Evolutionary conservation across 371 early-diverging fungal genomes (phyloP), one percentile per base, ranked within the genome.

Genomic region (Circinella umbellata): DNA sequence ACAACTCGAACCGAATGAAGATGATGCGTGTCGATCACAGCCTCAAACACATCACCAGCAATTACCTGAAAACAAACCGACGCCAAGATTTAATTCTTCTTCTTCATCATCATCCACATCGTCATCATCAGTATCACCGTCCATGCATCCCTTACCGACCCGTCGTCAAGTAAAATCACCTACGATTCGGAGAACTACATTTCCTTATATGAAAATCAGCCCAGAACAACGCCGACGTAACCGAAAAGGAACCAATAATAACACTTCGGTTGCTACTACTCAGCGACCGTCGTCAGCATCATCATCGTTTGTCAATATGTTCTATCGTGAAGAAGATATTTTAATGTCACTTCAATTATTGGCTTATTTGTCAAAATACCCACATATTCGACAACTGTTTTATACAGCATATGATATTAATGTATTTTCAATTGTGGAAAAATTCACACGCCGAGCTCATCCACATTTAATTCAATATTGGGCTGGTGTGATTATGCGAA

Each of bases 301-400:
- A 75, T 18, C 57, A 36, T 8, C 42, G 35, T 34, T 72, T 48
- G 88, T 89, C 55, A 73, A 80, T 34, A 64, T 77, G 39, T 90
- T 90, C 74, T 92, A 88, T 64, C 89, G 94, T 46, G 92, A 91
- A 75, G 93, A 94, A 71, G 95, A 96, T 68, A 91, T 96, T 20
- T 84, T 95, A 20, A 83, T 94, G 57, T 90, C 94, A 4, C 81
- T 94, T 64, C 95, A 95, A 79, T 81, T 97, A 35, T 83, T 95
- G 20, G 96, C 95, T 47, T 94, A 94, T 72, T 83, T 96, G n/a
- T 91, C 92, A 57, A 97, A 97, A 78, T 92, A 95, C 79, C 89
- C 92, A 47, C 83, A 87, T 53, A 82, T 93, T 60, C 89, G 94
- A 17, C 82, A 83, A 20, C 68, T 86, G 36, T 83, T 96, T 72